phyloP scores from a whole-genome alignment of 495 filamentous ascomycete species.

The Penicillium paradoxum region DNA sequence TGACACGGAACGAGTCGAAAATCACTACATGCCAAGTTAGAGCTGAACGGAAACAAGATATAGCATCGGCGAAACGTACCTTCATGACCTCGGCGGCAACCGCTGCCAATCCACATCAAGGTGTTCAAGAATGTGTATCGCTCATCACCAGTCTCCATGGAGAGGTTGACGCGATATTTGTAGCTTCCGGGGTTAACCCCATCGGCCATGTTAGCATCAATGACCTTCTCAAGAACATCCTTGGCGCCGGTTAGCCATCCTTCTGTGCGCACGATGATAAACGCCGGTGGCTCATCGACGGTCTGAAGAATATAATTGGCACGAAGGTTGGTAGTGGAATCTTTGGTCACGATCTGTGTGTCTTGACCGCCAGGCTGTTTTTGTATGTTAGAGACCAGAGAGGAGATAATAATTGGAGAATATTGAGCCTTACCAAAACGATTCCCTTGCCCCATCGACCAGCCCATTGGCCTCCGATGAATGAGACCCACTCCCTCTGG shows the following conservation, averaged over 20 bases:
- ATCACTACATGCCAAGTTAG: constrained; percentile 33
- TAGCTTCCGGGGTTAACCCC: constrained; percentile 53
- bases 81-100: constrained; percentile 54
- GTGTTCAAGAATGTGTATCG: constrained; percentile 59
- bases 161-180: constrained; percentile 52
- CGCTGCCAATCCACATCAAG: constrained; percentile 58
- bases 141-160: constrained; percentile 57
- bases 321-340: constrained; percentile 48
- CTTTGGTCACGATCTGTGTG: constrained; percentile 52
- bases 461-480: constrained; percentile 55
- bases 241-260: constrained; percentile 56
- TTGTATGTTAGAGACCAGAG: background rate
- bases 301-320: constrained; percentile 55
- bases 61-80: constrained; percentile 23
- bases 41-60: background rate
- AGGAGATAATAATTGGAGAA: background rate
- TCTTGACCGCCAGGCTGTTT: constrained; percentile 56
- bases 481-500: constrained; percentile 54
- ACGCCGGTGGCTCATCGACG: constrained; percentile 54
- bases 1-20: constrained; percentile 46
- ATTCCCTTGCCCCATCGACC: constrained; percentile 56
- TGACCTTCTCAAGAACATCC: constrained; percentile 54
- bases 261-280: constrained; percentile 52
- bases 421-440: constrained; percentile 45
- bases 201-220: constrained; percentile 44